phyloP scores from a whole-genome alignment of 2,329 filamentous ascomycete genomes.

The Aspergillus terreus region DNA sequence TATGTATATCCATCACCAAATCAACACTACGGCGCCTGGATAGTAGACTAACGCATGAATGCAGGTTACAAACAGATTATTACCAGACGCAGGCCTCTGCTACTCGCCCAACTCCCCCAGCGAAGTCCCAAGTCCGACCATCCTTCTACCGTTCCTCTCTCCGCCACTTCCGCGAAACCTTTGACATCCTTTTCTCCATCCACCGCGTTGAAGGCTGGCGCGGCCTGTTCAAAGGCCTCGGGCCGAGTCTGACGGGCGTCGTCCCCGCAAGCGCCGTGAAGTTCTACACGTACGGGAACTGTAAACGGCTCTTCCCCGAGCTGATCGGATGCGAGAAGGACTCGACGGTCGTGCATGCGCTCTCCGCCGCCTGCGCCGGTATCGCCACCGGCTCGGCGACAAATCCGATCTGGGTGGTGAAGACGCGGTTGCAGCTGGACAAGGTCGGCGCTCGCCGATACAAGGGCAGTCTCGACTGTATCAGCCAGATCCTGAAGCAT shows the following conservation, averaged over 20 bases:
- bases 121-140: constrained; percentile 50
- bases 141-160: constrained; percentile 57
- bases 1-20: not conserved
- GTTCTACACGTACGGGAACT: constrained; percentile 38
- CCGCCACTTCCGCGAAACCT: constrained; percentile 39
- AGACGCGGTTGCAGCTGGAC: constrained; percentile 62
- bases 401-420: constrained; percentile 51
- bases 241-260: constrained; percentile 37
- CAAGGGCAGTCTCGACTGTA: constrained; percentile 63
- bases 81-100: constrained; percentile 65
- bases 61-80: constrained; percentile 75
- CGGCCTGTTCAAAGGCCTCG: constrained; percentile 35
- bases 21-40: too few relatives aligned
- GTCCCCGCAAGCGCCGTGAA: constrained; percentile 39
- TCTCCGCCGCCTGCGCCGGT: constrained; percentile 33
- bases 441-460: constrained; percentile 35
- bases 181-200: constrained; percentile 34
- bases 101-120: constrained; percentile 58
- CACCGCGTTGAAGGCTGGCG: constrained; percentile 36
- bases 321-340: constrained; percentile 26
- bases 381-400: constrained; percentile 35
- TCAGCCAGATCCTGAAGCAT: constrained; percentile 71
- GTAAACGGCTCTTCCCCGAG: constrained; percentile 31
- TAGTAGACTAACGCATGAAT: not conserved
- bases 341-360: constrained; percentile 29